Base-by-base conservation (phyloP, 805 yeast species). In the Metschnikowia gelsemii region DNA sequence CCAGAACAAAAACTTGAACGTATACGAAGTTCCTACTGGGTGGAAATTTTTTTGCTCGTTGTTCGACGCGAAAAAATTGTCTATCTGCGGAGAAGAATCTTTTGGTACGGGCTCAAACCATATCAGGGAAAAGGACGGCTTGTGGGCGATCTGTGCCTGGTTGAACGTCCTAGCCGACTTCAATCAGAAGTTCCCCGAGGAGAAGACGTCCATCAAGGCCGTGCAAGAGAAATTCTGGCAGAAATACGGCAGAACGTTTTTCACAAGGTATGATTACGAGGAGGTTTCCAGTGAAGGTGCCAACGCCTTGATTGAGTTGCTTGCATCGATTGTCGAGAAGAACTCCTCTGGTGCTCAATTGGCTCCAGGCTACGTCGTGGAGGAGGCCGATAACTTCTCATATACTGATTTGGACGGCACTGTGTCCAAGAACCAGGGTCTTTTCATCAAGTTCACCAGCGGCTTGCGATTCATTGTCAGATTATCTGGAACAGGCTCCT, bases 111-210 rank as follows among this genome's bases (percentile, higher is more conserved):
- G 99, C 32, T 89, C 97, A 14, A 85, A 91, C 69, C 99, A 91
- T 61, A 85, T 93, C 51, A 84, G 99, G 63, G 99, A 91, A 66
- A 91, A 91, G 66, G 99, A 91, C 67, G 99, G 99, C 47, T 67
- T 91, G 46, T 91, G 99, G 99, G 98, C 98, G 26, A 80, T 91
- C 57, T 78, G 88, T 47, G 98, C 98, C 5, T 91, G 99, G 99
- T 78, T 93, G 59, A 93, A 93, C 58, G 88, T 91, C 41, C 75
- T 91, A 58, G 98, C 97, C 18, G 87, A 83, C 33, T 89, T 84
- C 62, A 80, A 80, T 56, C 52, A 64, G 48, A 71, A 75, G 55
- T 73, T 82, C 58, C 84, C 87, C 37, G 71, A 70, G 25, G 64
- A 72, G 33, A 57, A 59, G 43, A 83, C 85, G 18, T 77, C 93